Conservation (phyloP, 352 stramenopile genomes). For the Pythium sukuiense region DNA sequence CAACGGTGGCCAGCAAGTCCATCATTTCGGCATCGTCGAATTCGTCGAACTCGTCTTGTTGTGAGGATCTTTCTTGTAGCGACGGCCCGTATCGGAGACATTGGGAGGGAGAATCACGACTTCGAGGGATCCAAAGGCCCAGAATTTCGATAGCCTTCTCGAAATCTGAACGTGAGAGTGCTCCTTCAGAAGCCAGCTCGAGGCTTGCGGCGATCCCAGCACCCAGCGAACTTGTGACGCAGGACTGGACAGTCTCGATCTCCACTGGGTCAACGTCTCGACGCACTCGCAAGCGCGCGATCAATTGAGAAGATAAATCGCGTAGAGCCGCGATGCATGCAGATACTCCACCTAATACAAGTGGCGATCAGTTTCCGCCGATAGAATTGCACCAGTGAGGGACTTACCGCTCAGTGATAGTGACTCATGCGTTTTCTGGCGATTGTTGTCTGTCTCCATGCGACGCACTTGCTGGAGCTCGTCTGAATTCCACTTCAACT, state of each 20-base stretch:
- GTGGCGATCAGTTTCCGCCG: slow-evolving; percentile 28
- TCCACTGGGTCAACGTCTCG: slow-evolving; percentile 1
- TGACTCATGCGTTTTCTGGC: not conserved
- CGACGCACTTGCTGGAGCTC: slow-evolving; percentile 14
- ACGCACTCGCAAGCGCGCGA: not conserved
- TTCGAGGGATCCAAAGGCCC: slow-evolving; percentile 18
- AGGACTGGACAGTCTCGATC: slow-evolving; percentile 1
- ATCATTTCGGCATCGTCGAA: slow-evolving; percentile 52
- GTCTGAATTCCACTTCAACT: slow-evolving; percentile 33
- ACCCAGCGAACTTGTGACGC: not conserved
- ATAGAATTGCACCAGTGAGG: no score
- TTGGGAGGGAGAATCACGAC: not conserved
- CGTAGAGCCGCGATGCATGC: slow-evolving; percentile 36
- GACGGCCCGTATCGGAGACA: slow-evolving; percentile 5
- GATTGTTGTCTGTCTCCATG: slow-evolving; percentile 11
- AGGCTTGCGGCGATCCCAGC: slow-evolving; percentile 47
- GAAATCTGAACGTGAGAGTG: slow-evolving; percentile 2
- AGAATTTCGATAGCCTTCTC: slow-evolving; percentile 42
- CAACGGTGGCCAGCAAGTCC: slow-evolving; percentile 40
- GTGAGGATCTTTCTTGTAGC: not conserved
- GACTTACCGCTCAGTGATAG: not conserved
- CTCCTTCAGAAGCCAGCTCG: slow-evolving; percentile 24
- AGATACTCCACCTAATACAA: slow-evolving; percentile 44
- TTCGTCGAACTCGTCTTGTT: slow-evolving; percentile 35
- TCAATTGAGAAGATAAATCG: slow-evolving; percentile 19